Percentiles rank a stretch among this genome's conserved stretches.
These are phyloP conservation scores for Leucocoprinus birnbaumii DNA, from an alignment of 768 basidiomycete species.

Conservation along the genomic window DNA sequence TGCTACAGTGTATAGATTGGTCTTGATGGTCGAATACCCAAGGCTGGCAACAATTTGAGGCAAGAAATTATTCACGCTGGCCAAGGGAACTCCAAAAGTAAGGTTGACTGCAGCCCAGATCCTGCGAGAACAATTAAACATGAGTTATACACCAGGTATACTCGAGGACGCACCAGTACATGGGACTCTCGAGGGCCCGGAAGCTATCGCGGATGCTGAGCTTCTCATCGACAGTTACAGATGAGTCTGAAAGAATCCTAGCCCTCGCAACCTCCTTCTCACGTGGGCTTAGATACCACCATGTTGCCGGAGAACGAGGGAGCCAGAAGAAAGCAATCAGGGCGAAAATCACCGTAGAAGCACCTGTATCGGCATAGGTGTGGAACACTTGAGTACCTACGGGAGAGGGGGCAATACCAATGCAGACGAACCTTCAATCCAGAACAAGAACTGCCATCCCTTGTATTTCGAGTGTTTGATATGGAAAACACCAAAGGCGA, in stretches of 20 bases:
- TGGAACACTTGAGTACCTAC: no score
- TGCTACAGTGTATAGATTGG: constrained; percentile 51
- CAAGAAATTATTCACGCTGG: constrained; percentile 53
- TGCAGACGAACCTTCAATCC: constrained; percentile 42
- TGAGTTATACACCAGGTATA: background rate
- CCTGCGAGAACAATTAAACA: constrained; percentile 18
- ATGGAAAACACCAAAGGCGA: constrained; percentile 52
- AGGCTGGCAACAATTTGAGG: constrained; percentile 45
- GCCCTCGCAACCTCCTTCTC: constrained; percentile 39
- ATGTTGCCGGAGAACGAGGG: constrained; percentile 38
- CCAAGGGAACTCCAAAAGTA: constrained; percentile 44
- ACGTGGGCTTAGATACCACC: constrained; percentile 31
- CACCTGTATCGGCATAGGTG: constrained; percentile 24
- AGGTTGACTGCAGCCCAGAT: constrained; percentile 44
- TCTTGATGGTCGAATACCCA: constrained; percentile 45
- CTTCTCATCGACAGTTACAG: constrained; percentile 37
- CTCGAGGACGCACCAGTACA: constrained; percentile 34
- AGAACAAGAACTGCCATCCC: constrained; percentile 50
- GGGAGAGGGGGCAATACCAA: no score
- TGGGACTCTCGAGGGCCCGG: constrained; percentile 37
- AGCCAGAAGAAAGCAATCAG: constrained; percentile 45
- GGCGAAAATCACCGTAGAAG: constrained; percentile 38
- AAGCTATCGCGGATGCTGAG: constrained; percentile 42
- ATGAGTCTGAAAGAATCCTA: constrained; percentile 45
- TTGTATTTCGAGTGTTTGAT: constrained; percentile 37